phyloP scores from a whole-genome alignment of 805 yeast species.

The Candida awuae region DNA sequence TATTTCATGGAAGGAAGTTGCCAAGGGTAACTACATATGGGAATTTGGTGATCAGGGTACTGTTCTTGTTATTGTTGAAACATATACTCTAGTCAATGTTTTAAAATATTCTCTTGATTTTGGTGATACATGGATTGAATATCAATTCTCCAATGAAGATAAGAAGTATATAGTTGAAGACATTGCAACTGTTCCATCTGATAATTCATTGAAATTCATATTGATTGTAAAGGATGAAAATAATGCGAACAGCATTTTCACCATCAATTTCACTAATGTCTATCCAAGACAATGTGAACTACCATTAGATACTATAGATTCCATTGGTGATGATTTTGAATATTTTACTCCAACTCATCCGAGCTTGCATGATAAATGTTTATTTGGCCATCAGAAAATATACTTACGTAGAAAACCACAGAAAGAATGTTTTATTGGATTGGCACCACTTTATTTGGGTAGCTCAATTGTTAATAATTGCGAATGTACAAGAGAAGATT shows the following conservation, averaged over 20 bases:
- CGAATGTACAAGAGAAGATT: conserved; percentile 78
- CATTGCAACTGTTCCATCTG: conserved; percentile 84
- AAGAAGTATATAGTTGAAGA: conserved; percentile 47
- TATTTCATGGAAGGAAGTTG: conserved; percentile 72
- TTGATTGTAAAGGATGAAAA: conserved; percentile 46
- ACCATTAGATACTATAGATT: conserved; percentile 26
- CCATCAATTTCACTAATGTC: conserved; percentile 50
- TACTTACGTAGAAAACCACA: conserved; percentile 53
- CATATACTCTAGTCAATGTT: conserved; percentile 46
- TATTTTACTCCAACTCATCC: conserved; percentile 58
- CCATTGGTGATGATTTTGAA: conserved; percentile 45
- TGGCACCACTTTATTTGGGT: conserved; percentile 52
- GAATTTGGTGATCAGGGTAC: conserved; percentile 96
- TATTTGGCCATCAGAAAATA: conserved; percentile 62
- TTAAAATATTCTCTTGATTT: conserved; percentile 66
- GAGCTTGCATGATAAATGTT: conserved; percentile 40
- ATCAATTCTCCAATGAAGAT: conserved; percentile 48
- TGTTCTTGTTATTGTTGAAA: conserved; percentile 63
- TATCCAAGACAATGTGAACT: conserved; percentile 49
- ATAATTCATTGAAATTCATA: conserved; percentile 73
- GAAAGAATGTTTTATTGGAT: conserved; percentile 62
- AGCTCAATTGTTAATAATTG: conserved; percentile 57
- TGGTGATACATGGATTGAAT: conserved; percentile 70
- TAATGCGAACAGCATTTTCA: conserved; percentile 28
- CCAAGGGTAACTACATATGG: conserved; percentile 77